Base-by-base conservation (phyloP, 2,329 filamentous ascomycete species). In the Arthrinium puccinioides region DNA sequence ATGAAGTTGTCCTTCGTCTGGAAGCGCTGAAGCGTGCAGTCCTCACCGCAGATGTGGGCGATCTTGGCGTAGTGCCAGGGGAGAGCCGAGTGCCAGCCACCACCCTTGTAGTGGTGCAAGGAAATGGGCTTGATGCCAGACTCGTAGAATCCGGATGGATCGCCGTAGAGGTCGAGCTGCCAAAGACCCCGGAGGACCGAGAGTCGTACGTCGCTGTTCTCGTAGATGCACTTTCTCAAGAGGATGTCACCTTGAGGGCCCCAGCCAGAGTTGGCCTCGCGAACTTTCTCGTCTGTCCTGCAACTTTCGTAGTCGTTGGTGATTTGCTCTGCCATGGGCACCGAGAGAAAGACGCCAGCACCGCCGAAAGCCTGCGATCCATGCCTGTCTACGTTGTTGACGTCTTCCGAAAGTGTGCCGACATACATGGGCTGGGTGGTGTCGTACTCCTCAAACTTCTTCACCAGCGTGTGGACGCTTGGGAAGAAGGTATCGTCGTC, bases 401-500 rank as follows among this genome's bases (percentile, higher is more conserved):
- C 63, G 47, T 79, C 75, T 54, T 82, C 77, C 0, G 77, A 79
- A 11, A 82, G 54, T 5, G 74, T 75, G 29, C 77, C 77, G 30
- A 81, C 66, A 50, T 81, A 82, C 49, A 76, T 67, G 41, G 70
- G 63, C 32, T 66, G 57, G 2, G 56, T 62, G 40, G 72, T 59
- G 45, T 81, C 72, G 48, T 70, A 75, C 5, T 63, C 55, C n/a
- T 56, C 58, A 28, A 81, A 62, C 32, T 64, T 69, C 25, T 72
- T 60, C 4, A 70, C 61, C 10, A 82, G 57, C 9, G 59, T 66
- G 37, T 76, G 61, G 54, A 79, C 75, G 40, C 69, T 77, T 5
- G 72, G 68, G 61, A 81, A 81, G 52, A 79, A 81, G 4, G 77
- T 82, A 44, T 82, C 77, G 46, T 82, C 77, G 45, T 82, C 76